Evolutionary conservation across 768 basidiomycete species (phyloP).

Genomic region (Phaeolepiota aurea): DNA sequence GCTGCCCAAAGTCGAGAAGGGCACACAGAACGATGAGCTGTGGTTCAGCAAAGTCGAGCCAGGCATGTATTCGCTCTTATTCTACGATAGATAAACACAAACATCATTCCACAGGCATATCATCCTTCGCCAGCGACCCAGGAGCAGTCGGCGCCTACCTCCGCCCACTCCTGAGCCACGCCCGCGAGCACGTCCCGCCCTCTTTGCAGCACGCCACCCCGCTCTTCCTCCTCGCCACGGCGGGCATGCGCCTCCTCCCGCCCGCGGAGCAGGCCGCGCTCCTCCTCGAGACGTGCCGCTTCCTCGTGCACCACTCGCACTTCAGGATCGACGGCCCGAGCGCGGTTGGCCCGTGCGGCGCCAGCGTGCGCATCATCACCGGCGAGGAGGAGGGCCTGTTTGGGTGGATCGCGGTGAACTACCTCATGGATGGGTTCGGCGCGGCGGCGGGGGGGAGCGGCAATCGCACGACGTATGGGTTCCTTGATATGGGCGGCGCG

Average conservation of each 20-base stretch:
- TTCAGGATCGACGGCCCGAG: conserved; percentile 71
- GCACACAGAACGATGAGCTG: conserved; percentile 66
- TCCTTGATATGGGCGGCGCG: conserved; percentile 98
- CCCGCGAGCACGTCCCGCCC: conserved; percentile 75
- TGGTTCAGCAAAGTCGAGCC: conserved; percentile 94
- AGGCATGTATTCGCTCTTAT: conserved; percentile 42
- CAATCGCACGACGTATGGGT: conserved; percentile 85
- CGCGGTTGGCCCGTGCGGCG: conserved; percentile 75
- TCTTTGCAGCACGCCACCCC: conserved; percentile 81
- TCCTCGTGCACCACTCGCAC: conserved; percentile 64
- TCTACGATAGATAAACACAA: neutral
- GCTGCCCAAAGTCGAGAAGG: conserved; percentile 88
- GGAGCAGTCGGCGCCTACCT: conserved; percentile 70
- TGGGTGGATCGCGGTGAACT: conserved; percentile 99
- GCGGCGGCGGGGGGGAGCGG: conserved; percentile 27
- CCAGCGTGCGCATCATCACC: conserved; percentile 88
- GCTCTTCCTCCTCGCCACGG: conserved; percentile 90
- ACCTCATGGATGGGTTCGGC: conserved; percentile 92
- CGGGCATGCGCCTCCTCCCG: conserved; percentile 89
- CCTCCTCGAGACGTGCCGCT: conserved; percentile 69
- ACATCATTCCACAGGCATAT: conserved; percentile 55
- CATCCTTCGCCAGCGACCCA: conserved; percentile 66
- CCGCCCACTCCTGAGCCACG: conserved; percentile 76
- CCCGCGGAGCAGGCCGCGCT: conserved; percentile 61
- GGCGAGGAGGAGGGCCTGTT: conserved; percentile 98